Evolutionary conservation across 148 eudicot genomes (phyloP), one percentile per base, ranked within the genome.

Genomic region (Vaccinium darrowii): DNA sequence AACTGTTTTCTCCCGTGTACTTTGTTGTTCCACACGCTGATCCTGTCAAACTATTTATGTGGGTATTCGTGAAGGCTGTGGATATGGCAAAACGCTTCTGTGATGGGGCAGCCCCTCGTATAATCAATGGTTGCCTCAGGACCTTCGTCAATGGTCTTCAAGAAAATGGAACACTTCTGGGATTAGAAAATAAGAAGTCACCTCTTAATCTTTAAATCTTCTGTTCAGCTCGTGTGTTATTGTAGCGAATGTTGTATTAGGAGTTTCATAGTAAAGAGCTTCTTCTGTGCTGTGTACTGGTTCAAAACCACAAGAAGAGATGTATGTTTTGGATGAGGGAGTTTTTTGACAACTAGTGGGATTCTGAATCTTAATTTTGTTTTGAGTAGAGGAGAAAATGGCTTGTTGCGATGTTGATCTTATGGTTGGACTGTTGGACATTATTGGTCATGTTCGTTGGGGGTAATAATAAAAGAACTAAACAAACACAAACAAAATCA

Each of bases 1-100:
- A 33, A 7, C 33, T 11, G 8, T 47, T 14, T 21, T 56, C 19
- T 51, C 16, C 33, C 49, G 5, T 2, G 1, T 47, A 63, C 5
- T 18, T 58, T 30, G 19, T 51, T 25, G 19, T 33, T 23, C 47
- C 11, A 19, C 3, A 3, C 65, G 56, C 36, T 58, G 21, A 63
- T 67, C 76, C 71, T 47, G 27, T 33, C 60, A 60, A 47, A 83
- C 39, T 19, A 14, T 39, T 15, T 69, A 12, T 52, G 10, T 84
- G 36, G n/a, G 25, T 56, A 7, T 80, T 85, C 13, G 18, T 90
- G 84, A 84, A 95, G 98, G 98, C 98, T 79, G 98, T 94, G 83
- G 98, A 95, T 88, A 95, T 95, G 52, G 95, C 98, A 82, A 95
- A 95, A 88, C 91, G 98, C 51, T 94, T 93, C 88, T 95, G 98